Base-by-base conservation (phyloP, 495 filamentous ascomycete genomes). In the Aspergillus nidulans region DNA sequence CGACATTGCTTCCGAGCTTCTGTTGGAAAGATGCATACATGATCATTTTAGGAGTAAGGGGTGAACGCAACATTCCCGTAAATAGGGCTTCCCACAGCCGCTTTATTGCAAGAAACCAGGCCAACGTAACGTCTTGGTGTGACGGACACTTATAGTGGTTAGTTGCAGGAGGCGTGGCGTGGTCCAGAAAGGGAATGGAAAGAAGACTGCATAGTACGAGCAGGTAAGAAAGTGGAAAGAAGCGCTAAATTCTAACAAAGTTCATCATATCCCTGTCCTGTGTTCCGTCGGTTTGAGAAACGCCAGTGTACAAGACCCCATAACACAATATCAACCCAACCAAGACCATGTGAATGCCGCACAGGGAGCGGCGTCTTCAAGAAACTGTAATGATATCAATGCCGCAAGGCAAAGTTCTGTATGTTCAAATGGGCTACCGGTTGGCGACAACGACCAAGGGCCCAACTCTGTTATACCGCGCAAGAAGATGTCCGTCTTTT, bases 261-360 rank as follows among this genome's bases (percentile, higher is more conserved):
- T 45, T 47, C 51, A 42, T 55, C 52, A 49, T 42, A 55, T 55
- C 46, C 16, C 39, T 52, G 51, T 38, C 42, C 47, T 56, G 53
- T 56, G 53, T 85, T 43, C 47, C 26, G 56, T 59, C 63, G 57
- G 49, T 59, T 47, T 12, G 10, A 53, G 42, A 58, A 40, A 58
- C 44, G 41, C 57, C 55, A 24, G 20, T 41, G 25, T 30, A 40
- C 56, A 45, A 43, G 32, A 52, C 49, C 24, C 55, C 47, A 57
- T 41, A 48, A 45, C 41, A 62, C 58, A 45, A 43, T 58, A 54
- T 52, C 53, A 49, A 49, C 16, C 54, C 30, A 34, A 13, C 30
- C 30, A 2, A 34, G 30, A 16, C 54, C 52, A 53, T 56, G 25
- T 55, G 32, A 25, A 56, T 60, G 30, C 52, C 56, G 45, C 18